Percentiles rank a stretch among this genome's conserved stretches.
Evolutionary conservation across 192 early-diverging fungal species (phyloP).

Genomic region (Entomortierella chlamydospora): DNA sequence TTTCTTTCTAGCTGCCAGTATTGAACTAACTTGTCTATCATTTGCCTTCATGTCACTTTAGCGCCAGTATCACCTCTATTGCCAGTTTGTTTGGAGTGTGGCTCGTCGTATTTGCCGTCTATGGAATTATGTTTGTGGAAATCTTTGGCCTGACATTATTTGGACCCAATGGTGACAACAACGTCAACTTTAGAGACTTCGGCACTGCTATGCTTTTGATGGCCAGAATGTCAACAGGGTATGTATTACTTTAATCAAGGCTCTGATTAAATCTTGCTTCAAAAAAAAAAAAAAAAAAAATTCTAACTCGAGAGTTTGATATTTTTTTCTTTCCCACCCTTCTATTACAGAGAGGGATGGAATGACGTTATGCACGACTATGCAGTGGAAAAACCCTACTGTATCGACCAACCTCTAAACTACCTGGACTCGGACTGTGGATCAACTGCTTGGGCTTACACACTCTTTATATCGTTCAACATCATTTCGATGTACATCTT

Average conservation of each 20-base stretch:
- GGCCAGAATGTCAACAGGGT: slow-evolving; percentile 69
- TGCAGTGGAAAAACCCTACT: slow-evolving; percentile 63
- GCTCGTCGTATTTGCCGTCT: slow-evolving; percentile 67
- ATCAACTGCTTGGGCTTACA: slow-evolving; percentile 62
- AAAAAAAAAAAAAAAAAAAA: slow-evolving; percentile 71
- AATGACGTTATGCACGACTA: slow-evolving; percentile 73
- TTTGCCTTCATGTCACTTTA: neutral
- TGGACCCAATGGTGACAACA: slow-evolving; percentile 55
- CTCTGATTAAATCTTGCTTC: too few species aligned
- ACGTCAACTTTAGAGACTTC: slow-evolving; percentile 67
- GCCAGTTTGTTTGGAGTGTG: slow-evolving; percentile 68
- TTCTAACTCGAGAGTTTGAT: too few species aligned
- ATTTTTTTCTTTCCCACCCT: slow-evolving; percentile 46
- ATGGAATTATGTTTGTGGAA: slow-evolving; percentile 71
- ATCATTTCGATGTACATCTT: slow-evolving; percentile 79
- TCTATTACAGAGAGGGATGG: slow-evolving; percentile 63
- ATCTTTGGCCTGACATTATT: slow-evolving; percentile 72
- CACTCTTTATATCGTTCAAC: slow-evolving; percentile 68
- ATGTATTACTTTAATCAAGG: slow-evolving; percentile 7
- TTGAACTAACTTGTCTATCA: too few species aligned
- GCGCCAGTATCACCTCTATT: slow-evolving; percentile 46
- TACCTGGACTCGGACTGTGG: slow-evolving; percentile 69
- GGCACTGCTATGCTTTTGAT: slow-evolving; percentile 59
- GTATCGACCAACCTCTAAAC: slow-evolving; percentile 55
- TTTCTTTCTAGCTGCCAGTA: neutral